Evolutionary conservation across 163 green algal genomes (phyloP).

Genomic region (Scenedesmus sp.): DNA sequence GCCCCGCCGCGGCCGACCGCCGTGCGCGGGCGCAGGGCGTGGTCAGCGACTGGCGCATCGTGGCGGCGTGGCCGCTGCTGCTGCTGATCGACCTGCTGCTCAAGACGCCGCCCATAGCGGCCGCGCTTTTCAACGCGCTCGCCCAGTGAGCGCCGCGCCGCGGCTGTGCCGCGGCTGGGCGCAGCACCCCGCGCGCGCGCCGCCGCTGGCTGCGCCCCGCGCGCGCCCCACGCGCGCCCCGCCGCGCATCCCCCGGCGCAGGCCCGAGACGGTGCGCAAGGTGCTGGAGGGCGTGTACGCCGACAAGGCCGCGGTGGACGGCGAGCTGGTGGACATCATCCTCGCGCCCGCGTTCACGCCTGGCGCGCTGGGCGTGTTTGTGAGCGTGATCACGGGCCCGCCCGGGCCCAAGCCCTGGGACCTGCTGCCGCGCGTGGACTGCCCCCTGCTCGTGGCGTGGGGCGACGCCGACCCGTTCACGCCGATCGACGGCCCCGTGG

Average conservation of each 20-base stretch:
- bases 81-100: slow-evolving; percentile 85
- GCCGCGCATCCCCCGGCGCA: too few relatives aligned
- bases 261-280: neutral
- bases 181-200: too few relatives aligned
- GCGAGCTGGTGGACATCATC: slow-evolving; percentile 83
- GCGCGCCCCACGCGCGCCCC: too few relatives aligned
- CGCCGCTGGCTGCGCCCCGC: too few relatives aligned
- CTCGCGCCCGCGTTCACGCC: slow-evolving; percentile 61
- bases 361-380: slow-evolving; percentile 81
- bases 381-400: slow-evolving; percentile 79
- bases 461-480: slow-evolving; percentile 88
- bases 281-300: slow-evolving; percentile 35
- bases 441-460: slow-evolving; percentile 81
- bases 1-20: too few relatives aligned
- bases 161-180: too few relatives aligned
- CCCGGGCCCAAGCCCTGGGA: slow-evolving; percentile 65
- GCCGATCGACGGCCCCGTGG: slow-evolving; percentile 84
- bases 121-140: slow-evolving; percentile 64
- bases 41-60: slow-evolving; percentile 75
- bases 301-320: slow-evolving; percentile 76
- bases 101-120: slow-evolving; percentile 59
- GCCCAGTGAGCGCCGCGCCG: slow-evolving; percentile 27
- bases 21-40: too few relatives aligned
- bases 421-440: slow-evolving; percentile 56
- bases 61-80: slow-evolving; percentile 77